phyloP scores from a whole-genome alignment of 1,284 basidiomycete species.

The Trametes polyzona region DNA sequence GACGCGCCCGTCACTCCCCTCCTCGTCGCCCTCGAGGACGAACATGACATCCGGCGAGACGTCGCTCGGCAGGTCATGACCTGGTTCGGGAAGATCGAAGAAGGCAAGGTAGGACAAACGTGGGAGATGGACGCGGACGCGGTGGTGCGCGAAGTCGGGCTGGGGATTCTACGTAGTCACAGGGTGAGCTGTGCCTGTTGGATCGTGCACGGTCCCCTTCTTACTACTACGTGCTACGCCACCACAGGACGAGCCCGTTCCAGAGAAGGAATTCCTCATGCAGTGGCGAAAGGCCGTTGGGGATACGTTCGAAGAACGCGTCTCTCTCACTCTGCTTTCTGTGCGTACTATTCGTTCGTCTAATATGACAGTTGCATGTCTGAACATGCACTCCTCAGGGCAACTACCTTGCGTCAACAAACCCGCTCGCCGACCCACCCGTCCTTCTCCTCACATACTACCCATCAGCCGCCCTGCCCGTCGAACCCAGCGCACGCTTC shows the following conservation, averaged over 20 bases:
- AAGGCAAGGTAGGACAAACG: conserved; percentile 39
- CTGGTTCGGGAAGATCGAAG: conserved; percentile 72
- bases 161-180: conserved; percentile 69
- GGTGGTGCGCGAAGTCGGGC: conserved; percentile 69
- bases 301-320: conserved; percentile 66
- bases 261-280: conserved; percentile 56
- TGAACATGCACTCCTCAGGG: conserved; percentile 50
- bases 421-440: conserved; percentile 34
- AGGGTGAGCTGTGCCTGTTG: conserved; percentile 48
- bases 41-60: conserved; percentile 70
- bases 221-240: conserved; percentile 9
- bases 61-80: conserved; percentile 72
- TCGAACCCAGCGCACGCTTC: conserved; percentile 79
- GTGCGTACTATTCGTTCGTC: conserved; percentile 46
- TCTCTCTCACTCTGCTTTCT: conserved; percentile 64
- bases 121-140: conserved; percentile 68
- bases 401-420: conserved; percentile 60
- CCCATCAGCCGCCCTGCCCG: conserved; percentile 72
- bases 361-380: neutral
- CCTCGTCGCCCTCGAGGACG: conserved; percentile 60
- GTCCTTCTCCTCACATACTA: conserved; percentile 60
- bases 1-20: conserved; percentile 59
- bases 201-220: neutral
- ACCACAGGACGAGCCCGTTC: conserved; percentile 61
- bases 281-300: conserved; percentile 77